Conservation (phyloP, 2,329 filamentous ascomycete genomes). For the Calonectria hawksworthii region DNA sequence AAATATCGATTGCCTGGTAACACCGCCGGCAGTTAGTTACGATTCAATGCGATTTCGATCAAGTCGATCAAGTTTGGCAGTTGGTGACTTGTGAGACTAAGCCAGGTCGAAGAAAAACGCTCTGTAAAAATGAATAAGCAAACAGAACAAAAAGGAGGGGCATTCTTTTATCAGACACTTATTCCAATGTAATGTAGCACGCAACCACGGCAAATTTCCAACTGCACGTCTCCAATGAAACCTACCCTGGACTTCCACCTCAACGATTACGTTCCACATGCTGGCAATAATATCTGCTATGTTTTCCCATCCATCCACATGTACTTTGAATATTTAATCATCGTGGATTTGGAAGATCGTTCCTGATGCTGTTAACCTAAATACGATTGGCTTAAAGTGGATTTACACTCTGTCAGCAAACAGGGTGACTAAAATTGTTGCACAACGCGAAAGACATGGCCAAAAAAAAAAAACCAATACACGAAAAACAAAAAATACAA, state of each 20-base stretch:
- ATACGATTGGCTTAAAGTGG: not conserved
- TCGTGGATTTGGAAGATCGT: not conserved
- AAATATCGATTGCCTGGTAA: slow-evolving; percentile 34
- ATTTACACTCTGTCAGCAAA: not conserved
- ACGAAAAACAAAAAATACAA: not conserved
- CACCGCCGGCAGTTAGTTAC: slow-evolving; percentile 28
- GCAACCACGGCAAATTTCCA: not conserved
- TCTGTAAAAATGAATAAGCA: not conserved
- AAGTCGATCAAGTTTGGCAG: not conserved
- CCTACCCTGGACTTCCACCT: not conserved
- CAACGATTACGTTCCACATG: not conserved
- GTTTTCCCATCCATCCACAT: too few species aligned
- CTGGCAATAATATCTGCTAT: not conserved
- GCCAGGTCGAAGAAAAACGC: not conserved
- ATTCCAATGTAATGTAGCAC: not conserved
- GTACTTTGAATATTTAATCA: not conserved
- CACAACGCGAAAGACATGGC: too few species aligned
- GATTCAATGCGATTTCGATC: slow-evolving; percentile 28
- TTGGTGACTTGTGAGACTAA: not conserved
- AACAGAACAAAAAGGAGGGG: not conserved
- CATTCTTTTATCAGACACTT: not conserved
- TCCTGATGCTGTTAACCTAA: too few species aligned
- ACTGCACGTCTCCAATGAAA: not conserved
- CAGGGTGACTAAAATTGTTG: not conserved
- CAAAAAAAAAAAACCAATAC: not conserved